A percentile compares a stretch with the other conserved stretches of the same genome.
Conservation (phyloP, 345 rosid genomes). For the Syzygium aromaticum region DNA sequence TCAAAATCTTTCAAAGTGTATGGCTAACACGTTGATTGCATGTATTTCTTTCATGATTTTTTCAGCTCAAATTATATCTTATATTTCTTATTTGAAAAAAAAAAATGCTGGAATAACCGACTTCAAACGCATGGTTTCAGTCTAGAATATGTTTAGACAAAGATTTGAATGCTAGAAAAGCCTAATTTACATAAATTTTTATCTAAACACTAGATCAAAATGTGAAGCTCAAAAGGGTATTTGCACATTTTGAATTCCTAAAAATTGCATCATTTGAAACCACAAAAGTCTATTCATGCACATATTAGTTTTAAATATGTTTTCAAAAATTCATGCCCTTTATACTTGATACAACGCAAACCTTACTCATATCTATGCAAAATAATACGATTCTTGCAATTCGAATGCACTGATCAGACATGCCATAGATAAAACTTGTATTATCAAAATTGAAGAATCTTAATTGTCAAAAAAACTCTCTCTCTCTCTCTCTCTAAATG, state of each 20-base stretch:
- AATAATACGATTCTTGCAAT: background rate
- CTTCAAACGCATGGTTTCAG: background rate
- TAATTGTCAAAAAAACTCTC: background rate
- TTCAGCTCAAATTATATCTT: background rate
- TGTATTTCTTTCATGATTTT: background rate
- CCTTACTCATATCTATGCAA: background rate
- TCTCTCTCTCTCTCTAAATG: no score
- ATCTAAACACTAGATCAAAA: background rate
- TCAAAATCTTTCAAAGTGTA: background rate
- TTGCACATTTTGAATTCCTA: background rate
- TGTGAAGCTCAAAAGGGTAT: background rate
- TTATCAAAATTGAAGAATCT: background rate
- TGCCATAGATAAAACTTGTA: background rate
- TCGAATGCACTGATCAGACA: background rate
- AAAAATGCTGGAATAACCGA: background rate
- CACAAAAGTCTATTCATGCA: background rate
- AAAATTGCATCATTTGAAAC: background rate
- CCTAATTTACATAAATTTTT: background rate
- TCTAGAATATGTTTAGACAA: background rate
- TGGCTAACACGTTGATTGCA: background rate
- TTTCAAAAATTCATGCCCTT: background rate
- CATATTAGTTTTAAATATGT: background rate
- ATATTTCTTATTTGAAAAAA: background rate
- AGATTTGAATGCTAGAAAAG: background rate
- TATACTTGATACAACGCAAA: background rate